Evolutionary conservation across 1,284 basidiomycete species (phyloP), one percentile per base, ranked within the genome.

Genomic region (Irpex sp.): DNA sequence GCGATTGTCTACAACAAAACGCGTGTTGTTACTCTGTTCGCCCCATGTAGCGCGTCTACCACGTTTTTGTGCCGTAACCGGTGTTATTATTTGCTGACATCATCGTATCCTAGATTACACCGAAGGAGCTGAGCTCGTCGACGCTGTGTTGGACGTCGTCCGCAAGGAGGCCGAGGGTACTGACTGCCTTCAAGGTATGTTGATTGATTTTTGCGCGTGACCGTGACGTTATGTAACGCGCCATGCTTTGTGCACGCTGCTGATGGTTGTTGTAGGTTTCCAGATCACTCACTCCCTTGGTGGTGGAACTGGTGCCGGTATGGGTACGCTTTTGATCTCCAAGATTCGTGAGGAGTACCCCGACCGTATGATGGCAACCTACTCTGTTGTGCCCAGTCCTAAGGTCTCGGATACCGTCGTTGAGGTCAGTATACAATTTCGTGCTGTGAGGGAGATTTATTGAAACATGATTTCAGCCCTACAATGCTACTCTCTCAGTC

Each of bases 371-470:
- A 93, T 98, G 84, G 92, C 94, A 71, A 98, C 96, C 51, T 98
- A 96, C 82, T 97, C 95, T 56, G 90, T 98, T 68, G 90, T 98
- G 37, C 96, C 97, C 36, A 92, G 89, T 76, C 97, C 96, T 62
- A 97, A 97, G 77, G 95, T 98, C 38, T 97, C 96, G 5, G 96
- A 98, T 74, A 98, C 96, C 15, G 96, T 98, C 69, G 96, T 98
- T 62, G 96, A 98, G 83, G 88, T 89, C 68, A 44, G 76, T 70
- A 26, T 47, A 1, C 15, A 15, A 34, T 11, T 11, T 26, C 31
- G 13, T 37, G 48, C 49, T 34, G 9, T 13, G 4, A 9, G 47
- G 38, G 1, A 17, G 15, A 6, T 3, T 63, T 54, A 2, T 36
- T 4, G 4, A 58, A 19, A 13, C 69, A 64, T 8, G 54, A 61